These are phyloP conservation scores for Mycosphaerelloides madeirae DNA, from an alignment of 2,329 filamentous ascomycete species.

Conservation along the genomic window DNA sequence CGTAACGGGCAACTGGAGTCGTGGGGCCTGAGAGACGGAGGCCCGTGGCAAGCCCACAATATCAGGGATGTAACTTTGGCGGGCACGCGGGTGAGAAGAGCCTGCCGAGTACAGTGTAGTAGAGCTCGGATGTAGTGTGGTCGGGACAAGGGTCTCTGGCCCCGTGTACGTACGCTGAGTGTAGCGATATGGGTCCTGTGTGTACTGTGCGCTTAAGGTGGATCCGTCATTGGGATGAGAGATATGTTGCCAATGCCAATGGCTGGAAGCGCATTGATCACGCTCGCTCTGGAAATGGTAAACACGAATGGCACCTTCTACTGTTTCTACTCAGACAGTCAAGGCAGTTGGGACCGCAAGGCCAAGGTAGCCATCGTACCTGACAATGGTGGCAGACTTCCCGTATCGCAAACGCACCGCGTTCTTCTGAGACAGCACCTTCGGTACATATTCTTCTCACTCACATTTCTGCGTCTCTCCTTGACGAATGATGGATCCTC, in stretches of 20 bases:
- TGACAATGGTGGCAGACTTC: not conserved
- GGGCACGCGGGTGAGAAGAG: constrained; percentile 14
- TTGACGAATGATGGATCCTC: too few species aligned
- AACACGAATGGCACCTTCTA: too few species aligned
- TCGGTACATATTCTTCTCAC: not conserved
- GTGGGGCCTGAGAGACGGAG: constrained; percentile 16
- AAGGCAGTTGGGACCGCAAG: too few species aligned
- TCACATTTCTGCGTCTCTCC: not conserved
- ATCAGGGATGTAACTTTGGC: constrained; percentile 12
- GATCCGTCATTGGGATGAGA: not conserved
- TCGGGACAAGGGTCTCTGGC: constrained; percentile 13
- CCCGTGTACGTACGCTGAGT: too few species aligned
- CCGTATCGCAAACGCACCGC: too few species aligned
- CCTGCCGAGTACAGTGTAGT: constrained; percentile 11
- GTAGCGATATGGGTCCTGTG: too few species aligned
- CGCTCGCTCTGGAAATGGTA: too few species aligned
- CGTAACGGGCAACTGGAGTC: constrained; percentile 14
- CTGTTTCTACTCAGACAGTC: too few species aligned
- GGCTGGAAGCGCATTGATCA: too few species aligned
- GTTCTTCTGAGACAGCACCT: too few species aligned
- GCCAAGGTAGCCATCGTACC: not conserved
- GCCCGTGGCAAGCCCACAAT: constrained; percentile 17
- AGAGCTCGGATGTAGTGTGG: constrained; percentile 10
- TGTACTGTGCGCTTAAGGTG: constrained; percentile 5
- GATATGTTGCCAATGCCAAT: too few species aligned